Base-by-base conservation (phyloP, 2,329 filamentous ascomycete species). In the Penicillium paneum region DNA sequence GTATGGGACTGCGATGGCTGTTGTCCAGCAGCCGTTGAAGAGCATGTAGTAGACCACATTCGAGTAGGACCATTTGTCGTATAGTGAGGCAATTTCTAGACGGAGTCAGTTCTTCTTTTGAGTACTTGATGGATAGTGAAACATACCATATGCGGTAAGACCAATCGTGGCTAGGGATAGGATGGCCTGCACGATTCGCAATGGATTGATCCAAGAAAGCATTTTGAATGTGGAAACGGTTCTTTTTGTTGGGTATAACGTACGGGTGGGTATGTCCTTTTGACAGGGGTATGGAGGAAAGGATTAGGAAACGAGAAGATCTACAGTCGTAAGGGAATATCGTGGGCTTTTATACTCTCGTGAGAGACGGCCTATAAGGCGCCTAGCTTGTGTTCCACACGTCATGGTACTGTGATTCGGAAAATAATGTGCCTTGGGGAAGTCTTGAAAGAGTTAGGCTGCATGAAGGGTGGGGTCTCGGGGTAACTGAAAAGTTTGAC, bases 21-120 rank as follows among this genome's bases (percentile, higher is more conserved):
- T 44, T 39, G 64, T 66, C 64, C 64, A 66, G 56, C 63, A 65
- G 48, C 64, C 64, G 40, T 60, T 61, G 58, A 66, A 66, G 29
- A 65, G 63, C 61, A 65, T 63, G 47, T 50, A 66, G 38, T 66
- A 62, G 40, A 61, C 31, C 13, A 59, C 54, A 31, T 56, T 65
- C 8, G 61, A 64, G 61, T 64, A 65, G 28, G 63, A 63, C 61
- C 61, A 63, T 43, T 49, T 10, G 35, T 60, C 55, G 32, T 63
- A 60, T 6, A 64, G 52, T 4, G 59, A 57, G 15, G 50, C 62
- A 12, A 64, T 60, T 38, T 63, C 62, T 64, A 38, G 19, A n/a
- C 13, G 0, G 8, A 19, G 44, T 62, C 34, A 60, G 59, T 24
- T 8, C 5, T 10, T 8, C 12, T 24, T 21, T 24, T 11, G 2